phyloP scores from a whole-genome alignment of 140 eudicot species.

The Flaveria floridana region DNA sequence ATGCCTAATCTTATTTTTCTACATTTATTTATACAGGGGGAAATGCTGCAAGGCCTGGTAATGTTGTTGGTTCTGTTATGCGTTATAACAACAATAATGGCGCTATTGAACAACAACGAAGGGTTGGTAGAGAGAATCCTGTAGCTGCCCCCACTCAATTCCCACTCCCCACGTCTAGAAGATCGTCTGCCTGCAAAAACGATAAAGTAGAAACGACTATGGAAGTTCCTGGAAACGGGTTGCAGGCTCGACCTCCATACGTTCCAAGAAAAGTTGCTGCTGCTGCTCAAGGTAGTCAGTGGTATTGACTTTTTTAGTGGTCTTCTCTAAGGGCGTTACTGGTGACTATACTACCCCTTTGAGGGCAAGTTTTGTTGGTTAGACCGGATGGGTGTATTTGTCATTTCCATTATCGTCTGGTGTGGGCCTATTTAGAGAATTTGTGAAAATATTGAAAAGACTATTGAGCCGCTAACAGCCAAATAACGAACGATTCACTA shows the following conservation, averaged over 20 bases:
- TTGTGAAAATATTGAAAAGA: slow-evolving; percentile 18
- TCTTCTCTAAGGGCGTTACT: background rate
- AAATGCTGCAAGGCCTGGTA: slow-evolving; percentile 94
- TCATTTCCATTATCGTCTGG: background rate
- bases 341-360: slow-evolving; percentile 19
- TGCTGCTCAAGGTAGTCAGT: slow-evolving; percentile 84
- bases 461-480: slow-evolving; percentile 36
- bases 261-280: slow-evolving; percentile 83
- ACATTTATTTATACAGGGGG: slow-evolving; percentile 41
- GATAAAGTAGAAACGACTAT: slow-evolving; percentile 59
- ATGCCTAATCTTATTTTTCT: background rate
- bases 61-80: slow-evolving; percentile 67
- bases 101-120: slow-evolving; percentile 59
- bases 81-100: slow-evolving; percentile 43
- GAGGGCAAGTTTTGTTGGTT: slow-evolving; percentile 19
- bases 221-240: slow-evolving; percentile 64
- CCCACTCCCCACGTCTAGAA: slow-evolving; percentile 57
- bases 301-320: slow-evolving; percentile 52
- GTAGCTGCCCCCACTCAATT: slow-evolving; percentile 66
- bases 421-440: slow-evolving; percentile 6
- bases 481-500: slow-evolving; percentile 20
- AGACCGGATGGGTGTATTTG: slow-evolving; percentile 9
- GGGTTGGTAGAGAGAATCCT: slow-evolving; percentile 61
- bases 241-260: slow-evolving; percentile 75
- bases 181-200: slow-evolving; percentile 55